Conservation (phyloP, 1,284 basidiomycete genomes). For the Moesziomyces parantarcticus region DNA sequence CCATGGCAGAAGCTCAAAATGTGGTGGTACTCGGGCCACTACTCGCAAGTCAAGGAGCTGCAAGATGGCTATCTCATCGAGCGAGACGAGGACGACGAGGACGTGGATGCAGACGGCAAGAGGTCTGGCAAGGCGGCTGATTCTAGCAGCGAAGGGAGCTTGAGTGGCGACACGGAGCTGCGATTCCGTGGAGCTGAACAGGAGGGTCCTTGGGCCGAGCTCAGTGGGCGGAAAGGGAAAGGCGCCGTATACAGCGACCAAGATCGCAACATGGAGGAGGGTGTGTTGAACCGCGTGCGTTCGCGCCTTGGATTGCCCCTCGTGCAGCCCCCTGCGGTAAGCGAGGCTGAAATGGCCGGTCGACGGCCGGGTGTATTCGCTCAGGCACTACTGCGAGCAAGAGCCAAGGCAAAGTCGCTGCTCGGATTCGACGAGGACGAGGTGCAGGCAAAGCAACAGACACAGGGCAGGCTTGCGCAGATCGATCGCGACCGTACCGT, state of each 20-base stretch:
- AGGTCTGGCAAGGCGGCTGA: background rate
- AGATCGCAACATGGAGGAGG: conserved; percentile 40
- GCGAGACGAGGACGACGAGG: conserved; percentile 42
- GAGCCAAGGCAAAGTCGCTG: conserved; percentile 21
- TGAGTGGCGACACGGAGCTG: background rate
- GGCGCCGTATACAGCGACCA: conserved; percentile 44
- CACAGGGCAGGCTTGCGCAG: conserved; percentile 29
- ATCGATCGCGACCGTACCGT: conserved; percentile 41
- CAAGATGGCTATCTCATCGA: conserved; percentile 47
- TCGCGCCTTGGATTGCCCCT: conserved; percentile 24
- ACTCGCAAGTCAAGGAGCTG: conserved; percentile 44
- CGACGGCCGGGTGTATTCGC: conserved; percentile 10
- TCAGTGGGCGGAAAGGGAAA: conserved; percentile 33
- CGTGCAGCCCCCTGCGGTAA: conserved; percentile 13
- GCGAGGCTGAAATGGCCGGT: background rate
- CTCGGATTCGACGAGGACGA: conserved; percentile 40
- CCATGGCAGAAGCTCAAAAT: conserved; percentile 57
- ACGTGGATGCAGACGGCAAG: conserved; percentile 2
- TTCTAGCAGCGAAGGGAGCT: background rate
- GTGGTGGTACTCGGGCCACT: conserved; percentile 55
- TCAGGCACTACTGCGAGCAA: conserved; percentile 5
- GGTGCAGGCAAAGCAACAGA: conserved; percentile 33
- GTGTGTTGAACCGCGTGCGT: conserved; percentile 36
- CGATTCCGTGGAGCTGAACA: conserved; percentile 42
- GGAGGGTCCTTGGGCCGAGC: conserved; percentile 44